Conservation (phyloP, 768 basidiomycete genomes). For the Rhodosporidiobolus sp. region DNA sequence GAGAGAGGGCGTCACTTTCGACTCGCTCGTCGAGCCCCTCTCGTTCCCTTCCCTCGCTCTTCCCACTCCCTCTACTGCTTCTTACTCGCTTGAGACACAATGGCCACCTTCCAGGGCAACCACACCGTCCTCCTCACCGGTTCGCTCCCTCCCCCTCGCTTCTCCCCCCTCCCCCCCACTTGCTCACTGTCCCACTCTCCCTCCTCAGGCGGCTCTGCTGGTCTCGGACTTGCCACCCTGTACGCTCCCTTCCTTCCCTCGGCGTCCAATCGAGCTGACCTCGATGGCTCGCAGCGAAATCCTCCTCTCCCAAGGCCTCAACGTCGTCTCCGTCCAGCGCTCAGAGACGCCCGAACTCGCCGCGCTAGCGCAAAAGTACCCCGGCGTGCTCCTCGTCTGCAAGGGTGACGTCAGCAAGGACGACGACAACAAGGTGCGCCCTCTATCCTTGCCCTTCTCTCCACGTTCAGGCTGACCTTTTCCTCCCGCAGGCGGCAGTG, state of each 20-base stretch:
- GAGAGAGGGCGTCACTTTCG: neutral
- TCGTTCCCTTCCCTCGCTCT: no score
- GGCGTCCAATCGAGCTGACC: neutral
- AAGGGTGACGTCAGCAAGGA: slow-evolving; percentile 64
- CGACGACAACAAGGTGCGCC: slow-evolving; percentile 42
- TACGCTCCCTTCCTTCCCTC: slow-evolving; percentile 45
- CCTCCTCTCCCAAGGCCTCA: slow-evolving; percentile 54
- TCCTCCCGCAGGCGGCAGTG: slow-evolving; percentile 53
- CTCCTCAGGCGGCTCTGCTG: slow-evolving; percentile 72
- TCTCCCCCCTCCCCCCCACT: neutral
- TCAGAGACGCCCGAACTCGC: slow-evolving; percentile 64
- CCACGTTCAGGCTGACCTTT: slow-evolving; percentile 51
- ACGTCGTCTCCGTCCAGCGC: slow-evolving; percentile 74
- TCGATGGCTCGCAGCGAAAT: slow-evolving; percentile 14
- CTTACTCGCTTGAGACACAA: neutral
- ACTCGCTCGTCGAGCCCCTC: no score
- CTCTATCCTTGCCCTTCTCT: slow-evolving; percentile 54
- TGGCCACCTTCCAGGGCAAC: neutral
- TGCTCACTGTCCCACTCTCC: no score
- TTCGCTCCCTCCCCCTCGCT: neutral
- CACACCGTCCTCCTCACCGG: slow-evolving; percentile 32
- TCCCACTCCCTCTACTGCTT: neutral
- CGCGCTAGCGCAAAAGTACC: slow-evolving; percentile 53
- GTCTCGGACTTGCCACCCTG: slow-evolving; percentile 77
- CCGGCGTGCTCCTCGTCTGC: slow-evolving; percentile 55